phyloP scores from a whole-genome alignment of 78 protist genomes.

The Speleostelium caveatum region DNA sequence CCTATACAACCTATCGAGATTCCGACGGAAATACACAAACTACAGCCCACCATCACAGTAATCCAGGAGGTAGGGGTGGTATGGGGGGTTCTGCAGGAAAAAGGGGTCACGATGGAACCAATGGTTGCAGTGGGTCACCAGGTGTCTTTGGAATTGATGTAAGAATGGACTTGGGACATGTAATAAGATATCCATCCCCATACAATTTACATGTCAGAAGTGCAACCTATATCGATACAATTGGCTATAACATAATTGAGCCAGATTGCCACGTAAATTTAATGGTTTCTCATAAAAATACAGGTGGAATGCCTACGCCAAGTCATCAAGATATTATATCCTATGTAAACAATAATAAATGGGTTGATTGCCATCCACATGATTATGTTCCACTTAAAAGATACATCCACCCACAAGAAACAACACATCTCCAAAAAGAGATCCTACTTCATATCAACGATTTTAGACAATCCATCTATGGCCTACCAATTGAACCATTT shows the following conservation, averaged over 20 bases:
- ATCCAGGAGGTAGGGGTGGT: slow-evolving; percentile 16
- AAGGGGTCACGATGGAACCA: neutral
- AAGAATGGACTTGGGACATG: neutral
- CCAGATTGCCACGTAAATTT: slow-evolving; percentile 32
- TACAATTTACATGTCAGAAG: slow-evolving; percentile 16
- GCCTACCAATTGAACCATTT: slow-evolving; percentile 25
- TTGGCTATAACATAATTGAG: slow-evolving; percentile 59
- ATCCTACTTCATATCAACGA: slow-evolving; percentile 1
- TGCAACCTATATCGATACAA: slow-evolving; percentile 6
- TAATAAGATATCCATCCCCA: neutral
- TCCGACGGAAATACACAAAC: neutral
- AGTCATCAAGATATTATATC: slow-evolving; percentile 16
- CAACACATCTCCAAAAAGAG: neutral
- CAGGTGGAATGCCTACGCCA: slow-evolving; percentile 73
- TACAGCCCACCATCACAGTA: neutral
- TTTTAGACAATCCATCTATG: neutral
- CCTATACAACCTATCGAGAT: neutral
- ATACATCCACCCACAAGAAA: neutral
- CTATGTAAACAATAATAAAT: slow-evolving; percentile 29
- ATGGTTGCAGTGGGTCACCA: slow-evolving; percentile 15
- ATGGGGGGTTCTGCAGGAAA: neutral
- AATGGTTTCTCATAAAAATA: slow-evolving; percentile 23
- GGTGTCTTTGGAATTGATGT: slow-evolving; percentile 20
- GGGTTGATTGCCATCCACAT: slow-evolving; percentile 30
- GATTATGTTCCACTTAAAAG: slow-evolving; percentile 19